phyloP scores from a whole-genome alignment of 495 filamentous ascomycete genomes.

The Podospora didyma region DNA sequence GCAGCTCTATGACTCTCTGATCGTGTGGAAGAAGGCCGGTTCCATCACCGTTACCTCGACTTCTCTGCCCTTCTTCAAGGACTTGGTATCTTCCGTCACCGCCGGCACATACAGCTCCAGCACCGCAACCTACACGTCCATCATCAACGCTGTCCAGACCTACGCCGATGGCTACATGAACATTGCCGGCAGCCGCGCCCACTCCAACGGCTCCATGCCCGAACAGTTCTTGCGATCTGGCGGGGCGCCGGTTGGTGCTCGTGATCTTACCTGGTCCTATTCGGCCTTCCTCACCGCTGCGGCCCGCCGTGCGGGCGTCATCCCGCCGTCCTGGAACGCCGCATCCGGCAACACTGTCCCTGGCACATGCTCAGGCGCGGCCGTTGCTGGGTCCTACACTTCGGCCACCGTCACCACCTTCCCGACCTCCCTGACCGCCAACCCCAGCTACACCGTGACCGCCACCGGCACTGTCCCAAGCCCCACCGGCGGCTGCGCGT shows the following conservation, averaged over 20 bases:
- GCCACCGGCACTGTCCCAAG: constrained; percentile 28
- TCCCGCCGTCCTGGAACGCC: constrained; percentile 52
- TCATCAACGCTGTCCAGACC: constrained; percentile 51
- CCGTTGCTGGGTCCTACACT: constrained; percentile 56
- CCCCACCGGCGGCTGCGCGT: constrained; percentile 33
- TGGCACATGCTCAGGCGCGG: constrained; percentile 45
- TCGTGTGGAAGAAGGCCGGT: constrained; percentile 53
- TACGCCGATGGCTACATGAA: constrained; percentile 64
- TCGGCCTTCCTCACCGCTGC: constrained; percentile 59
- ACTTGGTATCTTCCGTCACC: constrained; percentile 43
- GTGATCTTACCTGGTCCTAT: constrained; percentile 66
- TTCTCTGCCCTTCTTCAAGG: constrained; percentile 57
- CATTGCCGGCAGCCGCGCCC: constrained; percentile 47
- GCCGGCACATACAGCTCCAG: constrained; percentile 48
- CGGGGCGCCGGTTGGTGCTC: constrained; percentile 52
- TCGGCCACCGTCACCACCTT: constrained; percentile 51
- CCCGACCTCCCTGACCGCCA: constrained; percentile 51
- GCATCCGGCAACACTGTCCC: constrained; percentile 49
- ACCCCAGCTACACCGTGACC: constrained; percentile 10
- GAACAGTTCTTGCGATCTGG: constrained; percentile 57
- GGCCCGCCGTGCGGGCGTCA: constrained; percentile 40
- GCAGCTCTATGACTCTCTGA: constrained; percentile 60
- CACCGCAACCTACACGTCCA: constrained; percentile 44
- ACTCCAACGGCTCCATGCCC: constrained; percentile 49
- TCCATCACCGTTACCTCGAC: constrained; percentile 49